Percentiles rank a stretch among this genome's conserved stretches.
Conservation (phyloP, 306 rosid species). For the Delonix regia region DNA sequence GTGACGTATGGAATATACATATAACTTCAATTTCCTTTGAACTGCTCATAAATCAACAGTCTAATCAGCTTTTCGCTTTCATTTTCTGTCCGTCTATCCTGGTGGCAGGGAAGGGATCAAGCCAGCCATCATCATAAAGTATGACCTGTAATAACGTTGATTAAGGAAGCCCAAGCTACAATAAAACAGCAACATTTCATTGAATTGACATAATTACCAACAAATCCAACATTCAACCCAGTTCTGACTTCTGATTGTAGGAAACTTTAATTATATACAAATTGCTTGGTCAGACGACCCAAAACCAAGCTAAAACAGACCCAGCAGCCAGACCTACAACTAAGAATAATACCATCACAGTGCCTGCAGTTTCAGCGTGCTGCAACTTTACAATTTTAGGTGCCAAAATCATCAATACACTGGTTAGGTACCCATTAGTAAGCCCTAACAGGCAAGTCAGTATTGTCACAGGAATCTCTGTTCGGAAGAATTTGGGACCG, state of each 20-base stretch:
- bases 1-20: neutral
- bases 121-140: neutral
- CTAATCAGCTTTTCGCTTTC: neutral
- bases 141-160: neutral
- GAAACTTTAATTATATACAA: constrained; percentile 28
- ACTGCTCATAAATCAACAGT: neutral
- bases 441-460: constrained; percentile 84
- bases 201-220: constrained; percentile 3
- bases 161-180: neutral
- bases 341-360: constrained; percentile 69
- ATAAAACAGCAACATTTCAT: neutral
- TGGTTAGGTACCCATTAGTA: constrained; percentile 84
- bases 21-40: neutral
- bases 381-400: constrained; percentile 78
- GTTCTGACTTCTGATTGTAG: constrained; percentile 17
- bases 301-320: constrained; percentile 83
- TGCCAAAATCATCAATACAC: constrained; percentile 82
- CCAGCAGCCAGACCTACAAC: constrained; percentile 80
- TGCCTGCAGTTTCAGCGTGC: constrained; percentile 84
- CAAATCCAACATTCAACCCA: neutral
- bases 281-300: constrained; percentile 65
- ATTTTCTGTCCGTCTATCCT: neutral
- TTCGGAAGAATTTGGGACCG: constrained; percentile 75
- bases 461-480: constrained; percentile 75
- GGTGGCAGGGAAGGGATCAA: neutral